These are phyloP conservation scores for Pseudozyma thailandica DNA, from an alignment of 1,284 basidiomycete genomes.

Conservation along the genomic window DNA sequence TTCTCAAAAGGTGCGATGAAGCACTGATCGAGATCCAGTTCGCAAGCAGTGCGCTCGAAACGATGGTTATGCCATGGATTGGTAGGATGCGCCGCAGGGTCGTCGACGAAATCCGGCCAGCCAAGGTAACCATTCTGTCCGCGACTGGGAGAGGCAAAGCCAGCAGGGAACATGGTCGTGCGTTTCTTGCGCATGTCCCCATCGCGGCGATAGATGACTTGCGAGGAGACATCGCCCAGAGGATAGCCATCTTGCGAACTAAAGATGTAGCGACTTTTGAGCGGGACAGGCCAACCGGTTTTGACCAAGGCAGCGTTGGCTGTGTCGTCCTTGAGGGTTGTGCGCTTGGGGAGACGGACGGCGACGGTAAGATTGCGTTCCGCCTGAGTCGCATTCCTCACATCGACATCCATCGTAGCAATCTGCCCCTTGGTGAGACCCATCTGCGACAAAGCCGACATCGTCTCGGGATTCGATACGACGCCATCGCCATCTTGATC, in stretches of 20 bases:
- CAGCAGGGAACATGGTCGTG: background rate
- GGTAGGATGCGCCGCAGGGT: conserved; percentile 1
- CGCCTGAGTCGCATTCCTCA: background rate
- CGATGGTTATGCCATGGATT: conserved; percentile 22
- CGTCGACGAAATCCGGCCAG: conserved; percentile 39
- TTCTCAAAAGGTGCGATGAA: conserved; percentile 11
- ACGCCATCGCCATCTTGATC: conserved; percentile 42
- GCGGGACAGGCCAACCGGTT: conserved; percentile 39
- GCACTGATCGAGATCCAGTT: conserved; percentile 34
- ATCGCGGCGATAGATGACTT: conserved; percentile 17
- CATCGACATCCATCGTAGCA: background rate
- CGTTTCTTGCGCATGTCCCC: conserved; percentile 2
- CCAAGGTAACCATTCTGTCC: conserved; percentile 13
- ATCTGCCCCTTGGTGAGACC: conserved; percentile 18
- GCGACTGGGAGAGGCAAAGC: conserved; percentile 3
- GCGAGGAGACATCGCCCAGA: conserved; percentile 11
- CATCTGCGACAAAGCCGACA: conserved; percentile 19
- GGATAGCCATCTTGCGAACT: conserved; percentile 42
- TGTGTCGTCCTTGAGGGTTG: conserved; percentile 11
- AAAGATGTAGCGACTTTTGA: conserved; percentile 34
- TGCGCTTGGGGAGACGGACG: conserved; percentile 25
- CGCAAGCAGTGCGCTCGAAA: conserved; percentile 33
- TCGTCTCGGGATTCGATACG: conserved; percentile 13
- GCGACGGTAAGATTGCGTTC: conserved; percentile 14
- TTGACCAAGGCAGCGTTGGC: conserved; percentile 32